phyloP scores from a whole-genome alignment of 306 rosid genomes.

The Ziziphus jujuba region DNA sequence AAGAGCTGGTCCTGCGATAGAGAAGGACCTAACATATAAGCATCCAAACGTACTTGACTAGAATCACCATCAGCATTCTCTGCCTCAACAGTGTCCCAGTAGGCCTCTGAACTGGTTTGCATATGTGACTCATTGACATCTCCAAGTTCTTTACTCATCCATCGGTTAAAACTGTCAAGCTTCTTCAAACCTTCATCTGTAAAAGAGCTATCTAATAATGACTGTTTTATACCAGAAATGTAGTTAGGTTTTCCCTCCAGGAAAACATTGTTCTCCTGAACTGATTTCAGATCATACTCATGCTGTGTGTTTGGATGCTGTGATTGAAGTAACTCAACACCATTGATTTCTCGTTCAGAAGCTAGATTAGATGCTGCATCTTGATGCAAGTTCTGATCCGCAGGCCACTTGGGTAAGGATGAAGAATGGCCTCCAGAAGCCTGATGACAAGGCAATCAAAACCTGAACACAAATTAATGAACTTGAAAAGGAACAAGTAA shows the following conservation, averaged over 20 bases:
- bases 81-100: slow-evolving; percentile 68
- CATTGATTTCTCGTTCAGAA: slow-evolving; percentile 34
- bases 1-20: slow-evolving; percentile 79
- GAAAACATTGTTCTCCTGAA: slow-evolving; percentile 36
- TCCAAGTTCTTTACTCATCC: slow-evolving; percentile 83
- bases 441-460: slow-evolving; percentile 38
- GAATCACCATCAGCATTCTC: slow-evolving; percentile 52
- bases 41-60: slow-evolving; percentile 51
- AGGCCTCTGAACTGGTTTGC: slow-evolving; percentile 52
- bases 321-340: slow-evolving; percentile 37
- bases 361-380: slow-evolving; percentile 28
- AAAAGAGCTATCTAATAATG: slow-evolving; percentile 41
- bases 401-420: slow-evolving; percentile 35
- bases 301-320: slow-evolving; percentile 32
- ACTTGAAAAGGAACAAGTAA: slow-evolving; percentile 8
- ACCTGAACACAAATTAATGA: slow-evolving; percentile 18
- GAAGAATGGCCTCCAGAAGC: slow-evolving; percentile 36
- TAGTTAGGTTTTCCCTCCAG: slow-evolving; percentile 42
- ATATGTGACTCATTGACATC: slow-evolving; percentile 64
- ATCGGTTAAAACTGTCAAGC: slow-evolving; percentile 78
- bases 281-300: slow-evolving; percentile 28
- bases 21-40: slow-evolving; percentile 65
- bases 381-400: slow-evolving; percentile 35
- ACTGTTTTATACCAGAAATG: slow-evolving; percentile 34
- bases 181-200: slow-evolving; percentile 65